phyloP scores from a whole-genome alignment of 352 stramenopile genomes.

The Pythium brassicae region DNA sequence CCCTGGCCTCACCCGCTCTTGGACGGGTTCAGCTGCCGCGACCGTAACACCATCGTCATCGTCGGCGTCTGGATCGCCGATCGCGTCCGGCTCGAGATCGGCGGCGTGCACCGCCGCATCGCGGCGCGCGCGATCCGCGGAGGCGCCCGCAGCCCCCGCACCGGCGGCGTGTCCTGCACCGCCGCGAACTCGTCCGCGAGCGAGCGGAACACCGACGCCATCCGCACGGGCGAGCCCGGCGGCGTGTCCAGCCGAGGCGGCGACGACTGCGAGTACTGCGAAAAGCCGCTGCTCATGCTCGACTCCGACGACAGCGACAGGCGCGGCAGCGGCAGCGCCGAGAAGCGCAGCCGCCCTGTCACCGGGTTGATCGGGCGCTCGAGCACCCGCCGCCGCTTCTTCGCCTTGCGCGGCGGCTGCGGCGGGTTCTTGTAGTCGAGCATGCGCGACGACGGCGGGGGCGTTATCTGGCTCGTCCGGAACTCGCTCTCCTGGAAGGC shows the following conservation, averaged over 20 bases:
- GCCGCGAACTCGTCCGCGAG: constrained; percentile 62
- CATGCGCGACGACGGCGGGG: constrained; percentile 61
- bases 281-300: constrained; percentile 11
- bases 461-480: constrained; percentile 48
- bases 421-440: constrained; percentile 63
- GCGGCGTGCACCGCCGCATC: constrained; percentile 29
- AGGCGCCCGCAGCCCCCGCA: constrained; percentile 34
- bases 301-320: constrained; percentile 9
- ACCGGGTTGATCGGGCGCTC: constrained; percentile 10
- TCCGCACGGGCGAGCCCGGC: constrained; percentile 17
- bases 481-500: constrained; percentile 21
- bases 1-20: constrained; percentile 20
- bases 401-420: constrained; percentile 36
- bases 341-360: constrained; percentile 12
- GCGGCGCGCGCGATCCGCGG: constrained; percentile 41
- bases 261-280: constrained; percentile 17
- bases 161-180: constrained; percentile 48
- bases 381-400: constrained; percentile 24
- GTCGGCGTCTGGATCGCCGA: constrained; percentile 42
- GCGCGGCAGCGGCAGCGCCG: constrained; percentile 11
- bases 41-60: constrained; percentile 50
- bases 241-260: constrained; percentile 29
- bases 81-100: constrained; percentile 24
- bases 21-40: constrained; percentile 46
- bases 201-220: constrained; percentile 48